Percentiles rank a stretch among this genome's conserved stretches.
Conservation (phyloP, 208 protist genomes). For the Leishmania braziliensis region DNA sequence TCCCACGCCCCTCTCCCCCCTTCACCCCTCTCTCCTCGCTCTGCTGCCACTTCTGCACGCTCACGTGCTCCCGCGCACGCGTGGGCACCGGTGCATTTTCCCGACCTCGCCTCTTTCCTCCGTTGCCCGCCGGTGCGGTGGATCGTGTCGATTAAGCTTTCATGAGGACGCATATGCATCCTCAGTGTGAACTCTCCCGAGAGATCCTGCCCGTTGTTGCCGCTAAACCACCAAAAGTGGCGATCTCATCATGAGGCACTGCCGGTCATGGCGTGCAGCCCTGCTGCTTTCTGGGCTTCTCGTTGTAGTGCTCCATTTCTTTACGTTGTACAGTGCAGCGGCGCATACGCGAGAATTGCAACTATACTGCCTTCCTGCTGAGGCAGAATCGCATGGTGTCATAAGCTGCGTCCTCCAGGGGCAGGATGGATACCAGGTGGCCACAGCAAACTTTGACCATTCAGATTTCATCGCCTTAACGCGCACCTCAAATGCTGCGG, state of each 20-base stretch:
- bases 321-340: constrained; percentile 1
- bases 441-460: constrained; percentile 40
- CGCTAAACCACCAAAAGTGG: neutral
- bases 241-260: neutral
- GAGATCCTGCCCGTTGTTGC: neutral
- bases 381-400: constrained; percentile 30
- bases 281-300: constrained; percentile 7
- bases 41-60: neutral
- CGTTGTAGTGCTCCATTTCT: constrained; percentile 2
- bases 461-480: constrained; percentile 32
- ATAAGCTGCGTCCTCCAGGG: constrained; percentile 48
- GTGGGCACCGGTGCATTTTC: neutral
- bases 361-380: constrained; percentile 34
- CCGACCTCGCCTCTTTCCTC: neutral
- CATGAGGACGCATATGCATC: neutral
- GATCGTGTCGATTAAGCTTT: neutral
- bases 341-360: constrained; percentile 38
- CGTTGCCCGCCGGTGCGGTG: neutral
- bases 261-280: neutral
- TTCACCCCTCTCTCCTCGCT: neutral
- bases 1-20: neutral
- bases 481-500: constrained; percentile 24
- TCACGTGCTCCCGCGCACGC: neutral
- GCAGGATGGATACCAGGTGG: constrained; percentile 34
- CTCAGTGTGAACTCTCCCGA: neutral